Conservation (phyloP, 768 basidiomycete species). For the Pisolithus sp. region DNA sequence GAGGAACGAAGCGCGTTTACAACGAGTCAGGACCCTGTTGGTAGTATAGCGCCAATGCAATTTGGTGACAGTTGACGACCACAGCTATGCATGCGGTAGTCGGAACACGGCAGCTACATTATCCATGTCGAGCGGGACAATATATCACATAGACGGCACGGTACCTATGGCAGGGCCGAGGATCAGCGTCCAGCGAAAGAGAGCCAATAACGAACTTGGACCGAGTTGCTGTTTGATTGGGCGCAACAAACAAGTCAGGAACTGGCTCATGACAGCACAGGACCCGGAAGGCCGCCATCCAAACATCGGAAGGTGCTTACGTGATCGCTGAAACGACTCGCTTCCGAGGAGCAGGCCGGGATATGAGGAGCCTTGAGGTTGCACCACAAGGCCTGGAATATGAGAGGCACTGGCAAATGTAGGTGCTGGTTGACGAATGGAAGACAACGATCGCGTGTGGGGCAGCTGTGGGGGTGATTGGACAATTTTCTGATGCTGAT, state of each 20-base stretch:
- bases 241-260: not conserved
- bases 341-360: not conserved
- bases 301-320: not conserved
- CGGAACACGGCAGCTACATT: too few species aligned
- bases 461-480: not conserved
- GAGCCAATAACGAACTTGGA: too few species aligned
- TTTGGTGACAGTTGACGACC: too few species aligned
- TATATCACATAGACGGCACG: too few species aligned
- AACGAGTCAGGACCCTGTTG: not conserved
- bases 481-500: not conserved
- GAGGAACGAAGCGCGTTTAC: not conserved
- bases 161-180: too few species aligned
- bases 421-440: not conserved
- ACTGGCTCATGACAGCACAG: not conserved
- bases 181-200: too few species aligned
- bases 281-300: not conserved
- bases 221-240: not conserved
- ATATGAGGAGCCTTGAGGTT: not conserved
- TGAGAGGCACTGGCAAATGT: too few species aligned
- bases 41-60: not conserved
- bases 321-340: not conserved
- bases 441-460: not conserved
- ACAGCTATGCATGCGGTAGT: too few species aligned
- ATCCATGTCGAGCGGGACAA: too few species aligned
- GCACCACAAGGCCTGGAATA: not conserved